These are phyloP conservation scores for Cladophialophora immunda DNA, from an alignment of 2,329 filamentous ascomycete genomes.

Conservation along the genomic window DNA sequence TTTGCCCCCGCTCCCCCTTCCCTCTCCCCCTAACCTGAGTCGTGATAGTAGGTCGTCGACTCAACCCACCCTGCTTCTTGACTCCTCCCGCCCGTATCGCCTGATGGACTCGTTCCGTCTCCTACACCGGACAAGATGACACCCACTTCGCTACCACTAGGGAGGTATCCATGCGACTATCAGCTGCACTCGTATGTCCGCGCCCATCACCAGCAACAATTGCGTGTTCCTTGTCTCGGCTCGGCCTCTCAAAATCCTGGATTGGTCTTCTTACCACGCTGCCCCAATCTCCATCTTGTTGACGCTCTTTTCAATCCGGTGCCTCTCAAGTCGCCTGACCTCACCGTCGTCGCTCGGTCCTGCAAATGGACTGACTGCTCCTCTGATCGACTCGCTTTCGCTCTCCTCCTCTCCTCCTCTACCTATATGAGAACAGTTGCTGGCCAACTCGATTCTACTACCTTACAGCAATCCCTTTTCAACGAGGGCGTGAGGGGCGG, in stretches of 20 bases:
- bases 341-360: conserved; percentile 21
- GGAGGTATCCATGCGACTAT: conserved; percentile 17
- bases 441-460: not conserved
- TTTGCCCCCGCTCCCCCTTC: not conserved
- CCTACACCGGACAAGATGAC: conserved; percentile 11
- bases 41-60: not conserved
- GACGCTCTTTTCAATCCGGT: not conserved
- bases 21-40: not conserved
- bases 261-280: conserved; percentile 14
- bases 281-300: conserved; percentile 13
- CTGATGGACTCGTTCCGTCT: not conserved
- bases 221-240: conserved; percentile 29
- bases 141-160: conserved; percentile 24
- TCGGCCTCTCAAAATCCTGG: conserved; percentile 3
- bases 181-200: conserved; percentile 10
- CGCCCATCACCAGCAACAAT: conserved; percentile 15
- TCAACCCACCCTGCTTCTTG: not conserved
- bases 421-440: not conserved
- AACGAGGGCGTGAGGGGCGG: conserved; percentile 14
- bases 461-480: not conserved
- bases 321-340: conserved; percentile 24
- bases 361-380: conserved; percentile 6
- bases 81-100: not conserved
- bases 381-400: conserved; percentile 1
- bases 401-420: conserved; percentile 3